Evolutionary conservation across 306 rosid genomes (phyloP).

Genomic region (Carpinus viminea): DNA sequence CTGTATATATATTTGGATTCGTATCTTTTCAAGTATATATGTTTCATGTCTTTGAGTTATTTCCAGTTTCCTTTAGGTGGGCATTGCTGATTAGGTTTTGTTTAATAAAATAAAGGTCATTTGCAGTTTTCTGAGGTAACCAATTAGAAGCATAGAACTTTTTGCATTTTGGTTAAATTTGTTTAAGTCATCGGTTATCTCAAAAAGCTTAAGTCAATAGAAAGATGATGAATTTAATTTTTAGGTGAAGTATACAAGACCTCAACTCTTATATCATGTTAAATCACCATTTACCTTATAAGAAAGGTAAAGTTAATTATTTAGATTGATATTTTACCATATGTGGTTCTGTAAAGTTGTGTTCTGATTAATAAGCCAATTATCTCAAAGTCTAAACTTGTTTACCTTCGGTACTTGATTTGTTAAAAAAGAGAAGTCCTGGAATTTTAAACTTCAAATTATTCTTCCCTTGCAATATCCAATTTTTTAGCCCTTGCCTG

Average conservation of each 20-base stretch:
- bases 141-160: background rate
- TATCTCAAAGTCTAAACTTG: background rate
- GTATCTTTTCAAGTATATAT: background rate
- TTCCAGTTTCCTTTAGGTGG: background rate
- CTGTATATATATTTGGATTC: background rate
- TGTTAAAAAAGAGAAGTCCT: background rate
- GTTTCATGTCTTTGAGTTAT: background rate
- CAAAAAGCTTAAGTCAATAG: too few relatives aligned
- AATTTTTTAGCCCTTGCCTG: background rate
- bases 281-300: too few relatives aligned
- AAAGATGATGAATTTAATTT: too few relatives aligned
- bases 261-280: too few relatives aligned
- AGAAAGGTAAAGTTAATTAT: too few relatives aligned
- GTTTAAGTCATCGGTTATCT: too few relatives aligned
- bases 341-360: background rate
- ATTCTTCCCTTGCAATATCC: too few relatives aligned
- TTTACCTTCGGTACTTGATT: background rate
- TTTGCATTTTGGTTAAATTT: background rate
- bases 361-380: background rate
- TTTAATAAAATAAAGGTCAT: background rate
- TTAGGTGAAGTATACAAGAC: too few relatives aligned
- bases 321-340: too few relatives aligned
- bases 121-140: background rate
- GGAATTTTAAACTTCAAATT: background rate
- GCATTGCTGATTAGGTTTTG: background rate